Evolutionary conservation across 2,329 filamentous ascomycete species (phyloP).

Genomic region (Nakataea oryzae): DNA sequence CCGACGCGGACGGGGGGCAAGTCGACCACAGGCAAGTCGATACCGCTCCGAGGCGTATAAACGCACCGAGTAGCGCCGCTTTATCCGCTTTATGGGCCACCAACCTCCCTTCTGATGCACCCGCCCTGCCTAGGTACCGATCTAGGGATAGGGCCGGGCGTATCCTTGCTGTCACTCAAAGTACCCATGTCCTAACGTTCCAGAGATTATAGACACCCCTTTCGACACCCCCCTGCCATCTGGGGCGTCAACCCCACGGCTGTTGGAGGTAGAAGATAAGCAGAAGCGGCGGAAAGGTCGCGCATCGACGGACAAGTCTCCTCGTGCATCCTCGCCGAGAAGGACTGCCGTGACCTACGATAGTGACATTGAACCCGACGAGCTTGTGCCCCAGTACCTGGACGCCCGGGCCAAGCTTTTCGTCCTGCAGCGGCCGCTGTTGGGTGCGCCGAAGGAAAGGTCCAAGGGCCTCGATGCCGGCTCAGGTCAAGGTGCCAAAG

Average conservation of each 20-base stretch:
- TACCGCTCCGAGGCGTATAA: neutral
- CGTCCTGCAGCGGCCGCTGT: constrained; percentile 43
- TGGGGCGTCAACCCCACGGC: constrained; percentile 37
- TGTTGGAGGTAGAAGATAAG: constrained; percentile 21
- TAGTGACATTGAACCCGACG: constrained; percentile 65
- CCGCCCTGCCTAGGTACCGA: neutral
- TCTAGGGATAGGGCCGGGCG: too few species aligned
- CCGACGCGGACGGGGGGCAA: constrained; percentile 25
- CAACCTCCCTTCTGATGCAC: neutral
- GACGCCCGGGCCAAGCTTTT: constrained; percentile 62
- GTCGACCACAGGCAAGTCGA: constrained; percentile 18
- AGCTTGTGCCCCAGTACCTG: constrained; percentile 66
- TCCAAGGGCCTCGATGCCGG: constrained; percentile 11
- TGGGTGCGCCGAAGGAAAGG: constrained; percentile 30
- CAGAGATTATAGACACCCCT: constrained; percentile 28
- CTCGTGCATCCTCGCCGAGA: constrained; percentile 22
- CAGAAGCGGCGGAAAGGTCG: constrained; percentile 24
- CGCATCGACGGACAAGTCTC: constrained; percentile 11
- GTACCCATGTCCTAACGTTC: neutral
- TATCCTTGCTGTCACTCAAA: neutral
- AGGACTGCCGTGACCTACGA: constrained; percentile 43
- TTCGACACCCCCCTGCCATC: constrained; percentile 38
- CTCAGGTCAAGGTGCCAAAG: constrained; percentile 4
- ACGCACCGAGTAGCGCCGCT: neutral
- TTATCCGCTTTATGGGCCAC: neutral